Percentiles rank a stretch among this genome's conserved stretches.
These are phyloP conservation scores for Leishmania gerbilli DNA, from an alignment of 208 protist genomes.

Conservation along the genomic window DNA sequence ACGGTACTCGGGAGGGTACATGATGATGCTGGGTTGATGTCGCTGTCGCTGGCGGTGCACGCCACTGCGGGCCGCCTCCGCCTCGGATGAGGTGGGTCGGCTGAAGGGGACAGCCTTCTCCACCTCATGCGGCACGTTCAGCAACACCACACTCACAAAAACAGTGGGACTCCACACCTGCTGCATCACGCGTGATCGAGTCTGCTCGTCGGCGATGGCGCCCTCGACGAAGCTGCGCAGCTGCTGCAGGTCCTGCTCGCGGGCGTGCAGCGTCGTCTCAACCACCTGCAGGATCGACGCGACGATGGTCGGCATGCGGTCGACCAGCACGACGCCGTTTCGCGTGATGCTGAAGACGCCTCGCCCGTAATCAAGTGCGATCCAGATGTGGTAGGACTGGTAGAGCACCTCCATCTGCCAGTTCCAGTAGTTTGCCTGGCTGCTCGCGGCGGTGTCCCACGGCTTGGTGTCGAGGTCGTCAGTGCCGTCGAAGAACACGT, in stretches of 20 bases:
- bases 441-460: slow-evolving; percentile 61
- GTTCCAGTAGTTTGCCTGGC: slow-evolving; percentile 63
- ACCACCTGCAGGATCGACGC: slow-evolving; percentile 67
- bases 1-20: slow-evolving; percentile 46
- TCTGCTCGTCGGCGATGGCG: slow-evolving; percentile 42
- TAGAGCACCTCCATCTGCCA: slow-evolving; percentile 86
- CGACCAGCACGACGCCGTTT: slow-evolving; percentile 74
- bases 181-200: slow-evolving; percentile 36
- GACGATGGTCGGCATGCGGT: slow-evolving; percentile 71
- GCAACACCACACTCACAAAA: slow-evolving; percentile 66
- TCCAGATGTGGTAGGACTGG: slow-evolving; percentile 78
- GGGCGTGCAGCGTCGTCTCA: slow-evolving; percentile 58
- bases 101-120: slow-evolving; percentile 23
- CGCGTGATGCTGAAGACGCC: slow-evolving; percentile 69
- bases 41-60: neutral
- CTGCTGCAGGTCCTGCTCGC: slow-evolving; percentile 46
- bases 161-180: slow-evolving; percentile 80
- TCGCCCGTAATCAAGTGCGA: slow-evolving; percentile 77
- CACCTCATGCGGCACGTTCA: slow-evolving; percentile 66
- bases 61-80: neutral
- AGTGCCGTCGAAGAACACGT: slow-evolving; percentile 32
- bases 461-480: slow-evolving; percentile 53
- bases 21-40: slow-evolving; percentile 16
- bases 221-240: slow-evolving; percentile 53
- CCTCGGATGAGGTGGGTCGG: neutral